These are phyloP conservation scores for Pleoardoris graminearum DNA, from an alignment of 2,329 filamentous ascomycete species.

Conservation along the genomic window DNA sequence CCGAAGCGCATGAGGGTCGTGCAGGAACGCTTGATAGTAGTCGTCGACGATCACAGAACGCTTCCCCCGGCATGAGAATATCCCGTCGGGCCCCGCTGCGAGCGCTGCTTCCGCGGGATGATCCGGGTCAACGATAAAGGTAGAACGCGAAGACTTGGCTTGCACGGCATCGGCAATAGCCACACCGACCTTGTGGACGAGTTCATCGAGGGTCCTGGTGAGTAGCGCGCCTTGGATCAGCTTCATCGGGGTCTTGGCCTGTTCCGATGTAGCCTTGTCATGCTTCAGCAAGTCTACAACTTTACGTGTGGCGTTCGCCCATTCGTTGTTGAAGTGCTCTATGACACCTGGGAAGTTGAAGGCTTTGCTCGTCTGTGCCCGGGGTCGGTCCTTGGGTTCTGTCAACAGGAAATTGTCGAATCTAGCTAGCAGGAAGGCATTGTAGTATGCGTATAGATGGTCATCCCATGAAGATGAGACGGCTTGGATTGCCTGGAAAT, in stretches of 20 bases:
- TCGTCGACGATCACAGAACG: conserved; percentile 27
- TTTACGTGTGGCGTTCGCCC: conserved; percentile 54
- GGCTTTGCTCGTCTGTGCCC: conserved; percentile 60
- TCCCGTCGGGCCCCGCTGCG: not conserved
- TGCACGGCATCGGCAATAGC: conserved; percentile 47
- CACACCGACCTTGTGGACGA: conserved; percentile 50
- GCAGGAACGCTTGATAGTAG: conserved; percentile 39
- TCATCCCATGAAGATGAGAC: conserved; percentile 84
- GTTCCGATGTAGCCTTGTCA: conserved; percentile 58
- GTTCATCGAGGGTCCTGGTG: conserved; percentile 57
- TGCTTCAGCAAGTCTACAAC: conserved; percentile 65
- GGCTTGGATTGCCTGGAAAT: conserved; percentile 74
- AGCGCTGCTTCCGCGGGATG: not conserved
- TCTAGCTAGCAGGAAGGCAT: conserved; percentile 77
- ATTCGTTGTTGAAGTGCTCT: conserved; percentile 62
- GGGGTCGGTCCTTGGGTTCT: conserved; percentile 54
- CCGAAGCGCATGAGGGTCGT: conserved; percentile 50
- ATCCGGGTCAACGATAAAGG: conserved; percentile 39
- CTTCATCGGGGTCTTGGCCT: conserved; percentile 69
- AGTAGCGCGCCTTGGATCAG: conserved; percentile 77
- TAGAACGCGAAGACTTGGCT: conserved; percentile 30
- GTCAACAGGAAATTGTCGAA: conserved; percentile 72
- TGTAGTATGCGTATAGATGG: conserved; percentile 83
- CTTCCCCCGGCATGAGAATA: conserved; percentile 22
- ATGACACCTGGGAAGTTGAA: conserved; percentile 68